phyloP scores from a whole-genome alignment of 2,329 filamentous ascomycete species.

The Aspergillus aculeatinus region DNA sequence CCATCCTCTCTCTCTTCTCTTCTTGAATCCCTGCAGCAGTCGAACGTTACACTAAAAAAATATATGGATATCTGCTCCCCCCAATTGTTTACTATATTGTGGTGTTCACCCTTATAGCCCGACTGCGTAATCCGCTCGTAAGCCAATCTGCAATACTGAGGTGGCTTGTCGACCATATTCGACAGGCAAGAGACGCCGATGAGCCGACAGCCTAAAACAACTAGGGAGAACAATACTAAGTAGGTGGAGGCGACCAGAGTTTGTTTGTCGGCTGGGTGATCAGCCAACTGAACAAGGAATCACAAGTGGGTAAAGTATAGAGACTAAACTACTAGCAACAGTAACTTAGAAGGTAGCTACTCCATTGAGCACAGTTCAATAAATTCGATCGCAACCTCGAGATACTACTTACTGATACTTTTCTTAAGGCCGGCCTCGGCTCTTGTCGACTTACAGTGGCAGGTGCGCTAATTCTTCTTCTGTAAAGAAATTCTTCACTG shows the following conservation, averaged over 20 bases:
- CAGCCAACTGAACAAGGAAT: conserved; percentile 3
- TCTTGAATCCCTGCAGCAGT: neutral
- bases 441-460: no score
- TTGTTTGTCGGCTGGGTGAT: conserved; percentile 12
- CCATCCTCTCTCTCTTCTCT: neutral
- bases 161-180: conserved; percentile 7
- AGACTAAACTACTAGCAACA: no score
- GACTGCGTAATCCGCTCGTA: neutral
- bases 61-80: no score
- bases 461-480: no score
- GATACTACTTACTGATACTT: no score
- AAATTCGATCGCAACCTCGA: no score
- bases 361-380: neutral
- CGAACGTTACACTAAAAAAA: neutral
- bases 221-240: neutral
- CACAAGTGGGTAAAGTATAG: neutral
- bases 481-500: no score
- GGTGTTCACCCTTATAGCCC: no score
- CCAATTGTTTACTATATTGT: no score
- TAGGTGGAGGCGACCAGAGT: conserved; percentile 2
- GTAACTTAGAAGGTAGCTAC: no score
- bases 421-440: no score
- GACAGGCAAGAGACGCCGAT: conserved; percentile 20
- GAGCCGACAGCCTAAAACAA: conserved; percentile 15
- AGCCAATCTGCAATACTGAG: neutral